Evolutionary conservation across 225 moss, liverwort and hornwort species (phyloP), one percentile per base, ranked within the genome.

Genomic region (Sphagnum contortum): DNA sequence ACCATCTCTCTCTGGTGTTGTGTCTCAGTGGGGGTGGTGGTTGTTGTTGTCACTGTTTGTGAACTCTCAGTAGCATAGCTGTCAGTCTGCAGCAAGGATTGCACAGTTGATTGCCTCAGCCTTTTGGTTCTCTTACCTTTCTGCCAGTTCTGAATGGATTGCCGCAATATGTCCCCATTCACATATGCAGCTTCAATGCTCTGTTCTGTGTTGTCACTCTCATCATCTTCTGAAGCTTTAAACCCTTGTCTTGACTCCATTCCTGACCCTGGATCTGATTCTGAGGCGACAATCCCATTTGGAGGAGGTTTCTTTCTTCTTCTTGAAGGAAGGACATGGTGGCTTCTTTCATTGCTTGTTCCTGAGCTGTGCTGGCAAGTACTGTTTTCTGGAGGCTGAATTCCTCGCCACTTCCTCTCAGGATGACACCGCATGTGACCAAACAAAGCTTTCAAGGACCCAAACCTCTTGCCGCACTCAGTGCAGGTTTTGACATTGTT

Each of bases 401-500:
- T 91, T 60, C 98, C 98, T 66, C 98, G 71, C 93, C 93, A 98
- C 62, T 81, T 74, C 5, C 98, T 88, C 74, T 93, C 93, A 2
- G 98, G 98, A 75, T 98, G 98, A 66, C 98, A 98, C 77, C 98
- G 76, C 98, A 98, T 98, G 79, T 98, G 98, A 3, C 98, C 98
- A 62, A 89, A 98, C 69, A 98, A 66, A 44, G 93, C 98, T 70
- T 98, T 98, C 88, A 82, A 91, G 8, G 93, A 91, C 8, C 79
- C 76, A 57, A 98, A 98, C 63, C 85, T 87, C 72, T 98, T 98
- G 12, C 79, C 79, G 61, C 98, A 98, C 70, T 86, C 88, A 6
- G 84, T 87, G 78, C 94, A 94, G 10, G 81, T 76, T 57, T 79
- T 80, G 5, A 76, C 80, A 49, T 87, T 76, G 14, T 73, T 71